Percentiles rank a stretch among this genome's conserved stretches.
Conservation (phyloP, 371 early-diverging fungal genomes). For the Furculomyces boomerangus region DNA sequence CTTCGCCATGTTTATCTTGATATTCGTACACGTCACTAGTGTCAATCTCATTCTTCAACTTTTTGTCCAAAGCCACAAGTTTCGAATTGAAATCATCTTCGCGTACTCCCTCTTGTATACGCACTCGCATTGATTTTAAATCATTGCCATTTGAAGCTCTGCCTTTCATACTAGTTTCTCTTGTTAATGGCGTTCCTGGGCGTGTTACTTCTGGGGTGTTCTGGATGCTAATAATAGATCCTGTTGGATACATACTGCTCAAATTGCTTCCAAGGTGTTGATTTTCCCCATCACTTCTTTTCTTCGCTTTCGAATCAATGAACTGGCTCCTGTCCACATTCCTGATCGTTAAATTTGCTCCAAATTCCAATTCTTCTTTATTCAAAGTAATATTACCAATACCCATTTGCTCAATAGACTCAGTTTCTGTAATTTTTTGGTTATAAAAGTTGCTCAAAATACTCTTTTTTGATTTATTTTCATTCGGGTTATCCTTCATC, state of each 20-base stretch:
- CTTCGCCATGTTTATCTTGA: background rate
- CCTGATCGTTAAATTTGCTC: background rate
- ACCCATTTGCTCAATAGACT: background rate
- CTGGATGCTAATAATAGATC: background rate
- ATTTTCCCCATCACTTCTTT: background rate
- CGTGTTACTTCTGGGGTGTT: background rate
- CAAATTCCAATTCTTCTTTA: background rate
- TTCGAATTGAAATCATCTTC: background rate
- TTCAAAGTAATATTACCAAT: background rate
- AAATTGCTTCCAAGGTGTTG: background rate
- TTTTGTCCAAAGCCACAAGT: background rate
- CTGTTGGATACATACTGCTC: background rate
- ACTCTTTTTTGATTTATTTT: background rate
- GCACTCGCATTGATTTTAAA: no score
- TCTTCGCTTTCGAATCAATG: background rate
- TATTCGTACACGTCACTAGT: background rate
- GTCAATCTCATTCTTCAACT: background rate
- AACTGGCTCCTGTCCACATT: background rate
- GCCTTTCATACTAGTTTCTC: background rate
- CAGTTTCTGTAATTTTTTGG: background rate
- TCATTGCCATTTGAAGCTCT: background rate
- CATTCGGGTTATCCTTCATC: no score
- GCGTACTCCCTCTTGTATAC: no score
- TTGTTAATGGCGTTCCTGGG: background rate
- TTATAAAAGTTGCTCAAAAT: background rate